Evolutionary conservation across 2,329 filamentous ascomycete genomes (phyloP), one percentile per base, ranked within the genome.

Genomic region (Samsoniella hepiali): DNA sequence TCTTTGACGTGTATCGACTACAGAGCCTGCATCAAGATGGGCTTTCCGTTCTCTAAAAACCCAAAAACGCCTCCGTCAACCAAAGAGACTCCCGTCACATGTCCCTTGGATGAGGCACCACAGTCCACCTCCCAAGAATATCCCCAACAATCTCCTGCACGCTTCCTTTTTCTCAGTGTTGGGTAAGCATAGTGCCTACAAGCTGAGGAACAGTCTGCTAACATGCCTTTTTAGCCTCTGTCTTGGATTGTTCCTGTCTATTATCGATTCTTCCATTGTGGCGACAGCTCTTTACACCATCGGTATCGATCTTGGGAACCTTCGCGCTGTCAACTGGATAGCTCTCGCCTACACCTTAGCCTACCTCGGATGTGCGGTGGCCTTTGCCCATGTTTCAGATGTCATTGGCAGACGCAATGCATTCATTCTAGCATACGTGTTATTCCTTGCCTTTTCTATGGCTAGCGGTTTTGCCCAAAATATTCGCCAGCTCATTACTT

Each of bases 231-330:
- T 13, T 17, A 85, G 82, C 17, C 72, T 84, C 15, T 79, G 76
- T 27, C 72, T 81, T 6, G 84, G 84, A 3, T 76, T 87, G 1
- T 84, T 86, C 60, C 77, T 88, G 55, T 82, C 85, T 34, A 79
- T 86, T 68, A 71, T 86, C n/a, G 84, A 87, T 70, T 80, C 81
- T 1, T 84, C 84, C 3, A 86, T 88, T 44, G 81, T 88, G 1
- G 83, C 84, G 1, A 87, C 84, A 13, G 82, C 82, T 51, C 72
- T 88, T 10, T 82, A 82, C 67, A 76, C 76, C n/a, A 87, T 87
- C 54, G 81, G 80, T 1, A 70, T 69, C 17, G 82, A 87, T 4
- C 83, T 87, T 54, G 63, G 77, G 11, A 75, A 77, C 15, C 67
- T 82, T 3, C 71, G 75, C 11, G 69, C 68, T 3, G 76, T 84